Percentiles rank a stretch among this genome's conserved stretches.
phyloP scores from a whole-genome alignment of 2,329 filamentous ascomycete genomes.

The Penicillium griseofulvum region DNA sequence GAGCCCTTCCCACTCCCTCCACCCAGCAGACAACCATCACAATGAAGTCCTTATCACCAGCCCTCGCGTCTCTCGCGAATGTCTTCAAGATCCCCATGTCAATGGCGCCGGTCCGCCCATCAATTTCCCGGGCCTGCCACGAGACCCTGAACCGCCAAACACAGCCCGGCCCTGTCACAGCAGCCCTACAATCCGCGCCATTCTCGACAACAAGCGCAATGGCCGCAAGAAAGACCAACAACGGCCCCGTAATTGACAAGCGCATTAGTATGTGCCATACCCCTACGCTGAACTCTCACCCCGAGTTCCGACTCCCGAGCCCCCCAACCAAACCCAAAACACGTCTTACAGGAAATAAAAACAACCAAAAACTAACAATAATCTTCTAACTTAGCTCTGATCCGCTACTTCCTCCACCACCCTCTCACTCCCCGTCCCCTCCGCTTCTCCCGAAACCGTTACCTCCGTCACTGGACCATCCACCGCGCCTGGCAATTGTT shows the following conservation, averaged over 20 bases:
- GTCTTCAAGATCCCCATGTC: conserved; percentile 46
- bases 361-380: conserved; percentile 15
- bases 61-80: conserved; percentile 46
- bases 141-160: conserved; percentile 21
- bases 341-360: conserved; percentile 11
- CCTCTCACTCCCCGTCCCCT: conserved; percentile 71
- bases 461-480: conserved; percentile 97
- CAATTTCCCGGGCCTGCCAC: conserved; percentile 22
- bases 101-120: conserved; percentile 28
- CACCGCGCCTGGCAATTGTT: conserved; percentile 91
- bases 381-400: conserved; percentile 50
- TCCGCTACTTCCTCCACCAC: conserved; percentile 69
- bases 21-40: conserved; percentile 21
- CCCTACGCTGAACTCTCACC: not conserved
- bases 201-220: conserved; percentile 43
- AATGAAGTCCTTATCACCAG: conserved; percentile 40
- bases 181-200: conserved; percentile 24
- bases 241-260: conserved; percentile 34
- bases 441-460: conserved; percentile 81
- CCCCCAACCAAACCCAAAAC: not conserved
- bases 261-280: conserved; percentile 45
- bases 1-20: conserved; percentile 14
- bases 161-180: conserved; percentile 22
- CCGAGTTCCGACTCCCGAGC: not conserved
- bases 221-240: conserved; percentile 39